phyloP scores from a whole-genome alignment of 2,329 filamentous ascomycete genomes.

The Pseudopyricularia javanii region DNA sequence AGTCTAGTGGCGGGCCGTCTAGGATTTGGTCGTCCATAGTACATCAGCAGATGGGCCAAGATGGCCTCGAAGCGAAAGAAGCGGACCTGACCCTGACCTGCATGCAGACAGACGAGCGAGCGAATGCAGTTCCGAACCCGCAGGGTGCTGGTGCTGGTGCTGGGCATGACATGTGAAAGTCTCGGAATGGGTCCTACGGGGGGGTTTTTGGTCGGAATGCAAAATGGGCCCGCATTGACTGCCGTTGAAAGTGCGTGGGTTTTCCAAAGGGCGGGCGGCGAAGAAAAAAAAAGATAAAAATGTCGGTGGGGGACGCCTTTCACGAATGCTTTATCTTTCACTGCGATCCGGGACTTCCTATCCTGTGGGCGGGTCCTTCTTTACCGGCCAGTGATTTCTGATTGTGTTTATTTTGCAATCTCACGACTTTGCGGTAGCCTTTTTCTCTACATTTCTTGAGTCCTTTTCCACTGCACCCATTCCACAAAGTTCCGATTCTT shows the following conservation, averaged over 20 bases:
- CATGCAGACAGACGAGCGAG: no score
- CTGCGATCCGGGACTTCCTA: no score
- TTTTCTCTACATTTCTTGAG: background rate
- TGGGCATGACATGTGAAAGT: background rate
- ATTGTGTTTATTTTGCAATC: background rate
- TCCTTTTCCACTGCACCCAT: background rate
- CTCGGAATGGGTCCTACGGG: background rate
- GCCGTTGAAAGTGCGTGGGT: background rate
- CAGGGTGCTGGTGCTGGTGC: no score
- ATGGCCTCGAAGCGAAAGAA: background rate
- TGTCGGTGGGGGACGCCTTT: background rate
- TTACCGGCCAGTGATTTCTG: background rate
- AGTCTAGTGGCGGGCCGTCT: background rate
- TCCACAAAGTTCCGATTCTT: no score
- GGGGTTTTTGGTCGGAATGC: background rate
- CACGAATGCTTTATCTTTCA: background rate
- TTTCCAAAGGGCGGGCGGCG: background rate
- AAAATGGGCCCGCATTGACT: background rate
- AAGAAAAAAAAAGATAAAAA: background rate
- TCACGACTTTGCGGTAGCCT: background rate
- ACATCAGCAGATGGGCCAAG: background rate
- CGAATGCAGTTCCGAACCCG: no score
- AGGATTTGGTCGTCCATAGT: background rate
- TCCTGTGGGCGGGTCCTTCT: background rate
- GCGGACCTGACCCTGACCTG: background rate